phyloP scores from a whole-genome alignment of 768 basidiomycete genomes.

The Naganishia vishniacii region DNA sequence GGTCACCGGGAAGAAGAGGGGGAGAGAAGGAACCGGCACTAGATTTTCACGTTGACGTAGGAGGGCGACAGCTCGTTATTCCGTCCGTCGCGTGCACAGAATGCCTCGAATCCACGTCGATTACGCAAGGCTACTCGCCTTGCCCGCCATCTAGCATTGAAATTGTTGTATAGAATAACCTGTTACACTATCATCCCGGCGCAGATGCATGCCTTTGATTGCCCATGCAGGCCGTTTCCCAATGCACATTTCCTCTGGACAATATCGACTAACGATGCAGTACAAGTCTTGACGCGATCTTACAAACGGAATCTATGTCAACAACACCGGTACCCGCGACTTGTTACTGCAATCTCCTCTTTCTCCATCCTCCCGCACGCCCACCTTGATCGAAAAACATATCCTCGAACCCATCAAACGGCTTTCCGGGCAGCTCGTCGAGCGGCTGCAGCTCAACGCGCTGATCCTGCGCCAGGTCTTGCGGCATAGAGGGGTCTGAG shows the following conservation, averaged over 20 bases:
- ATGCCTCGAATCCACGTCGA: no score
- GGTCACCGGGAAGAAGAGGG: not conserved
- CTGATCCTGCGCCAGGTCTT: constrained; percentile 20
- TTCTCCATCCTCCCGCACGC: constrained; percentile 40
- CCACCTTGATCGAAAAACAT: constrained; percentile 40
- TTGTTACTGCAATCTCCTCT: not conserved
- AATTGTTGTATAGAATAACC: not conserved
- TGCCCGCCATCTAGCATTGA: not conserved
- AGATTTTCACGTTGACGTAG: no score
- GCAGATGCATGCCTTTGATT: not conserved
- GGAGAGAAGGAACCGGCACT: not conserved
- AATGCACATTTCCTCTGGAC: no score
- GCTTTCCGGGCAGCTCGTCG: constrained; percentile 32
- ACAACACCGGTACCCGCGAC: not conserved
- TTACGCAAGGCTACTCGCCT: no score
- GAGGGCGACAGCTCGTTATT: no score
- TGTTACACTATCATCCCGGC: not conserved
- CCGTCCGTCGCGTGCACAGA: no score
- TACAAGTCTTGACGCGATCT: not conserved
- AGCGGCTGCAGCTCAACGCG: constrained; percentile 27
- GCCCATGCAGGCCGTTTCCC: no score
- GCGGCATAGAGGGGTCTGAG: constrained; percentile 26
- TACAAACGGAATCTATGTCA: not conserved
- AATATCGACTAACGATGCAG: not conserved
- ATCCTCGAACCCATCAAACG: constrained; percentile 41